Evolutionary conservation across 1,284 basidiomycete species (phyloP).

Genomic region (Cryptococcus depauperatus): DNA sequence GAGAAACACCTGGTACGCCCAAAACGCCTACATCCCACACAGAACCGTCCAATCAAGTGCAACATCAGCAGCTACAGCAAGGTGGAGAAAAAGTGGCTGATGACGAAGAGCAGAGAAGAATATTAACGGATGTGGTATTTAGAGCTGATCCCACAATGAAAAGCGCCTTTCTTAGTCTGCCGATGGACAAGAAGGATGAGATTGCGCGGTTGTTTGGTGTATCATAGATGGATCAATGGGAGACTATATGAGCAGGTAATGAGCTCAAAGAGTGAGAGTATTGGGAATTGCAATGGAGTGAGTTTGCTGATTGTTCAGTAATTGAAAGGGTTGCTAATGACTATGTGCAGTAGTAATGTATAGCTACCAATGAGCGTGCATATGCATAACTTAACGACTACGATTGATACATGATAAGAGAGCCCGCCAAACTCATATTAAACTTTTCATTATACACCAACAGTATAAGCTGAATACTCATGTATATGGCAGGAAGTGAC

Average conservation of each 20-base stretch:
- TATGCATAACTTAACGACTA: no score
- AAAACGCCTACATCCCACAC: background rate
- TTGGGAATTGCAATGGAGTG: background rate
- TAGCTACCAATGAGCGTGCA: background rate
- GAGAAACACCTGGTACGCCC: background rate
- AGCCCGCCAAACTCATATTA: no score
- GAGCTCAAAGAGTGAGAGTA: background rate
- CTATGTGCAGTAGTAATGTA: background rate
- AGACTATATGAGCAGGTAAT: background rate
- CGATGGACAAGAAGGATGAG: slow-evolving; percentile 12
- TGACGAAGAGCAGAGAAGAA: background rate
- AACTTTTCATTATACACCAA: no score
- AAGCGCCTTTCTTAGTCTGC: slow-evolving; percentile 9
- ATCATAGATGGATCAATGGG: background rate
- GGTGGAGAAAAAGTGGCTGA: background rate
- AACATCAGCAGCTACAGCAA: background rate
- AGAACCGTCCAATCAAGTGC: background rate
- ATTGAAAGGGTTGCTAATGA: no score
- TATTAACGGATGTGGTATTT: slow-evolving; percentile 11
- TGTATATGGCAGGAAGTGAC: no score
- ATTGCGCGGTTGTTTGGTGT: slow-evolving; percentile 14
- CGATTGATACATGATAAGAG: no score
- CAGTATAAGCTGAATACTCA: no score
- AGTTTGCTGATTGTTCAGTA: background rate
- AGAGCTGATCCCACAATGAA: slow-evolving; percentile 12